A percentile compares a stretch with the other conserved stretches of the same genome.
Conservation (phyloP, 78 protist genomes). For the Polysphondylium violaceum region DNA sequence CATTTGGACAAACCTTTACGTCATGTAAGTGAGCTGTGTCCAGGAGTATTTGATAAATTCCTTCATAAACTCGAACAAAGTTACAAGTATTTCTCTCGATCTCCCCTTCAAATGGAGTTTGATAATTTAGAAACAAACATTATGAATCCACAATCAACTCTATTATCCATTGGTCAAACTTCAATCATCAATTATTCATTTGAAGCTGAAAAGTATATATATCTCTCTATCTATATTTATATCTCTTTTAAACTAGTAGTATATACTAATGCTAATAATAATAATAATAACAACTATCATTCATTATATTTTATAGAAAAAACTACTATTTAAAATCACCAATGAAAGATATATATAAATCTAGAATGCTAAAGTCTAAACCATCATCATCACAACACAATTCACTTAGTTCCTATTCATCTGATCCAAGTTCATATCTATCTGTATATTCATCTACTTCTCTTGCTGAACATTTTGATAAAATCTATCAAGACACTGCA, state of each 20-base stretch:
- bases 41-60: conserved; percentile 30
- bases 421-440: conserved; percentile 61
- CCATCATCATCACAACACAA: conserved; percentile 1
- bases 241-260: too few relatives aligned
- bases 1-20: conserved; percentile 62
- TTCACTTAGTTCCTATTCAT: conserved; percentile 46
- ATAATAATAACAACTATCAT: too few relatives aligned
- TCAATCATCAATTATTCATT: conserved; percentile 36
- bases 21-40: conserved; percentile 26
- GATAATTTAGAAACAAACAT: conserved; percentile 44
- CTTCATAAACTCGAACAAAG: conserved; percentile 47
- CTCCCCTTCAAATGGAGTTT: conserved; percentile 70
- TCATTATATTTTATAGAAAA: conserved; percentile 5
- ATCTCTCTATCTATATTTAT: too few relatives aligned
- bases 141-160: conserved; percentile 19
- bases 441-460: conserved; percentile 53
- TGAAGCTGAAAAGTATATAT: conserved; percentile 3
- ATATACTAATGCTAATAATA: too few relatives aligned
- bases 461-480: conserved; percentile 25
- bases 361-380: background rate
- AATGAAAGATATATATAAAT: conserved; percentile 18
- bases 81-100: conserved; percentile 40
- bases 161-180: conserved; percentile 70
- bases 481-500: conserved; percentile 1
- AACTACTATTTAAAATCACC: background rate